Evolutionary conservation across 202 grass and related monocot genomes (phyloP), one percentile per base, ranked within the genome.

Genomic region (Zizania palustris): DNA sequence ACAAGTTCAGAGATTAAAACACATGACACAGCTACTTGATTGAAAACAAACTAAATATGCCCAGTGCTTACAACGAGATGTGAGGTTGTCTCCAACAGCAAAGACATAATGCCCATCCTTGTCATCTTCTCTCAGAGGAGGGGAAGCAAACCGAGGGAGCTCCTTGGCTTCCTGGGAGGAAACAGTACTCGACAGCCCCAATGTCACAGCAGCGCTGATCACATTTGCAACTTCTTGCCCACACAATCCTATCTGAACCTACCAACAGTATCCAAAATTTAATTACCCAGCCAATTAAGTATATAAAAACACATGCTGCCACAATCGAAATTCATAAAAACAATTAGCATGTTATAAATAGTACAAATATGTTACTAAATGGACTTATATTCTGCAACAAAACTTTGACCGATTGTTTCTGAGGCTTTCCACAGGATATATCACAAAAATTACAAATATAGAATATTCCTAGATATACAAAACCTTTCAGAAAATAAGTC

Each of bases 71-170:
- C 96, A 99, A 68, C 96, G 89, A 73, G 83, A 59, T 28, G 96
- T 95, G 15, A 99, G 89, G 64, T 92, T 92, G 82, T 99, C 96
- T 86, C 96, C 96, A 64, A 99, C 76, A 56, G 89, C 87, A 85
- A 99, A 99, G 75, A 92, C 89, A 83, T 92, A 99, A 58, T 95
- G 92, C 0, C 96, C 96, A 89, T 99, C 92, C 53, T 85, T 93
- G 81, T 99, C 96, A 79, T 99, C 92, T 75, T 78, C 91, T 73
- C 91, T 99, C 49, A 85, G 51, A 65, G 91, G 91, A 66, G 92
- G 91, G 13, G 89, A 95, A 45, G 69, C 77, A 9, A 80, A 60
- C 43, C 73, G 84, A 73, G 49, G 50, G 68, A 83, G 16, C n/a
- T 65, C 82, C 71, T 94, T 82, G 9, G 73, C 61, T 58, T 40